Percentiles rank a stretch among this genome's conserved stretches.
phyloP scores from a whole-genome alignment of 768 basidiomycete genomes.

The Phanerochaete sordida region DNA sequence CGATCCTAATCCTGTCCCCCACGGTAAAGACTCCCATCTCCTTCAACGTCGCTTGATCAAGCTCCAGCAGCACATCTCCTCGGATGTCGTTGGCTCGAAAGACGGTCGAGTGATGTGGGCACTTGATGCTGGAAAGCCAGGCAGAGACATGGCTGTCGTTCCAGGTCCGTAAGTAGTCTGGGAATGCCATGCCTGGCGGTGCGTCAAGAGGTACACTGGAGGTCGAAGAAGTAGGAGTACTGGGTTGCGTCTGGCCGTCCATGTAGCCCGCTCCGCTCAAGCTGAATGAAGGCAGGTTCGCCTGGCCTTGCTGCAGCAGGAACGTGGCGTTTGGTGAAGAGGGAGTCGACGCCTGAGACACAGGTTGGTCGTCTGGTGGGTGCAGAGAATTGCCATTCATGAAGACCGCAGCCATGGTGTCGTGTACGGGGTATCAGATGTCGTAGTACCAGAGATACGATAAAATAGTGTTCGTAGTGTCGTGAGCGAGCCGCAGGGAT shows the following conservation, averaged over 20 bases:
- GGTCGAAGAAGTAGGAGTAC: conserved; percentile 26
- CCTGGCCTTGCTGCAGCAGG: conserved; percentile 28
- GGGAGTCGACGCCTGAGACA: conserved; percentile 32
- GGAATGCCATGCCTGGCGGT: conserved; percentile 53
- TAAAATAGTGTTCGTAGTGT: not conserved
- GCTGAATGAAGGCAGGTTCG: conserved; percentile 34
- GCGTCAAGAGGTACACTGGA: conserved; percentile 48
- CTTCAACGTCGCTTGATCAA: conserved; percentile 82
- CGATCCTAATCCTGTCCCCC: conserved; percentile 86
- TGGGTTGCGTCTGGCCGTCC: conserved; percentile 38
- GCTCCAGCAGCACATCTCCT: conserved; percentile 86
- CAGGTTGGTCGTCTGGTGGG: conserved; percentile 34
- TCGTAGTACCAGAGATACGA: not conserved
- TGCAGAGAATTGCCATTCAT: conserved; percentile 21
- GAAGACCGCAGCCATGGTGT: conserved; percentile 23
- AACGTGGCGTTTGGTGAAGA: conserved; percentile 34
- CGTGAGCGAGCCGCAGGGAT: not conserved
- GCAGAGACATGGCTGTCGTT: conserved; percentile 62
- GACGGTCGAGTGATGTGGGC: conserved; percentile 56
- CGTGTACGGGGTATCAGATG: not conserved
- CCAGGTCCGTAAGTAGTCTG: conserved; percentile 71
- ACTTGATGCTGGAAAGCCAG: conserved; percentile 81
- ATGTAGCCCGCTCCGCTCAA: conserved; percentile 35
- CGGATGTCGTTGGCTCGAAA: conserved; percentile 90
- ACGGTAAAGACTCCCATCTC: conserved; percentile 90